Conservation (phyloP, 2,329 filamentous ascomycete genomes). For the Xylariaceae sp. region DNA sequence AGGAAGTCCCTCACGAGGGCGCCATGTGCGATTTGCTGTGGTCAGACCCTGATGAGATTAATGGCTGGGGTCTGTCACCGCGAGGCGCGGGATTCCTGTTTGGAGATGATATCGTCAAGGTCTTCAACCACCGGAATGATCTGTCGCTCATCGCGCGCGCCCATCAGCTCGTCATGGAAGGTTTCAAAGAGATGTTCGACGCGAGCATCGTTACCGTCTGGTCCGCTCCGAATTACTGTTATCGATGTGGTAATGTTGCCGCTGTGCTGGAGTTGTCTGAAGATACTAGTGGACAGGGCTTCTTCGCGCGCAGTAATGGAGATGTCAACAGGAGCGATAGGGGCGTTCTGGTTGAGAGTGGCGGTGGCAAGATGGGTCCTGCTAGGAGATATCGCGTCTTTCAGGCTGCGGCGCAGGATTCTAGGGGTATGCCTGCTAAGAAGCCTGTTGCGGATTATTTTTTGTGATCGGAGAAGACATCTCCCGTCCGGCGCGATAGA, state of each 20-base stretch:
- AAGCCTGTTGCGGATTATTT: slow-evolving; percentile 98
- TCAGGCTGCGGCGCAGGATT: slow-evolving; percentile 93
- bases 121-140: slow-evolving; percentile 93
- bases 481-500: too few species aligned
- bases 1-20: slow-evolving; percentile 96
- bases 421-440: slow-evolving; percentile 96
- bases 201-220: slow-evolving; percentile 96
- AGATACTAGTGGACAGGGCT: slow-evolving; percentile 70
- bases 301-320: slow-evolving; percentile 67
- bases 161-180: slow-evolving; percentile 98
- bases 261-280: slow-evolving; percentile 91
- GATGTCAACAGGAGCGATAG: slow-evolving; percentile 57
- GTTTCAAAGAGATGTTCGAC: slow-evolving; percentile 99
- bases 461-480: slow-evolving; percentile 45
- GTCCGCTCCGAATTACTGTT: slow-evolving; percentile 96
- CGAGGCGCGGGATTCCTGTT: slow-evolving; percentile 95
- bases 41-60: slow-evolving; percentile 97
- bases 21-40: slow-evolving; percentile 98
- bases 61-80: slow-evolving; percentile 92
- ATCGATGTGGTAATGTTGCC: slow-evolving; percentile 91
- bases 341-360: slow-evolving; percentile 41
- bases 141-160: slow-evolving; percentile 88
- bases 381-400: slow-evolving; percentile 92
- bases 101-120: slow-evolving; percentile 89
- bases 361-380: slow-evolving; percentile 58